These are phyloP conservation scores for Diaporthe ilicicola DNA, from an alignment of 2,329 filamentous ascomycete species.

Conservation along the genomic window DNA sequence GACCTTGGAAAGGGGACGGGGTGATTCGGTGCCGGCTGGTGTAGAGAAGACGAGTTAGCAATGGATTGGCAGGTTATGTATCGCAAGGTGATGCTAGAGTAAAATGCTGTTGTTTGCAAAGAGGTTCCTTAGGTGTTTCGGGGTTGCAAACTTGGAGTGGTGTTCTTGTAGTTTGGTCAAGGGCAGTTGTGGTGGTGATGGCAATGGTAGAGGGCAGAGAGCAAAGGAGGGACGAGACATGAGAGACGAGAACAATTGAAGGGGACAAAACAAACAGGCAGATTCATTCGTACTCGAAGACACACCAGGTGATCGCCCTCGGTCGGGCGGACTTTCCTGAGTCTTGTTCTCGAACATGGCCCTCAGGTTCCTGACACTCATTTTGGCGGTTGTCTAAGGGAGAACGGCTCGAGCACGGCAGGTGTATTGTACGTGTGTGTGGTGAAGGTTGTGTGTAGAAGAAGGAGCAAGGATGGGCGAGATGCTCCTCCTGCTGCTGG, in stretches of 20 bases:
- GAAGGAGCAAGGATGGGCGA: background rate
- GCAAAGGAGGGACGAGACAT: background rate
- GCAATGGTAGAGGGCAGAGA: background rate
- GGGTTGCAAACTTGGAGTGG: too few relatives aligned
- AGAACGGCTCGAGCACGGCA: constrained; percentile 14
- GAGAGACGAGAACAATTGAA: constrained; percentile 3
- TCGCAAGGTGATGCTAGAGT: background rate
- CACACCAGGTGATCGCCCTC: constrained; percentile 73
- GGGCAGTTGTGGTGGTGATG: background rate
- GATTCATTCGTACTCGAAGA: constrained; percentile 51
- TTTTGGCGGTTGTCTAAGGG: constrained; percentile 49
- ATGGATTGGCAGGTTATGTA: background rate
- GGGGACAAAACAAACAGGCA: constrained; percentile 26
- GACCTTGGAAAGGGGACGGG: constrained; percentile 77
- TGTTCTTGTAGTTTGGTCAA: background rate
- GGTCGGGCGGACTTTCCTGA: constrained; percentile 70
- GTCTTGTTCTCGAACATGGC: constrained; percentile 83
- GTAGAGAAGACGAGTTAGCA: constrained; percentile 14
- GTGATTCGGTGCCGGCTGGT: constrained; percentile 55
- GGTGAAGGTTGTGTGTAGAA: background rate
- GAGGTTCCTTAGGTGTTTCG: background rate
- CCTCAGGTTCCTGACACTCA: constrained; percentile 78
- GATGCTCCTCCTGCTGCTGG: constrained; percentile 1
- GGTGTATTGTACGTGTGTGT: background rate
- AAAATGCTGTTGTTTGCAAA: background rate